A percentile compares a stretch with the other conserved stretches of the same genome.
phyloP scores from a whole-genome alignment of 805 yeast species.

The Kluyveromyces aestuarii region DNA sequence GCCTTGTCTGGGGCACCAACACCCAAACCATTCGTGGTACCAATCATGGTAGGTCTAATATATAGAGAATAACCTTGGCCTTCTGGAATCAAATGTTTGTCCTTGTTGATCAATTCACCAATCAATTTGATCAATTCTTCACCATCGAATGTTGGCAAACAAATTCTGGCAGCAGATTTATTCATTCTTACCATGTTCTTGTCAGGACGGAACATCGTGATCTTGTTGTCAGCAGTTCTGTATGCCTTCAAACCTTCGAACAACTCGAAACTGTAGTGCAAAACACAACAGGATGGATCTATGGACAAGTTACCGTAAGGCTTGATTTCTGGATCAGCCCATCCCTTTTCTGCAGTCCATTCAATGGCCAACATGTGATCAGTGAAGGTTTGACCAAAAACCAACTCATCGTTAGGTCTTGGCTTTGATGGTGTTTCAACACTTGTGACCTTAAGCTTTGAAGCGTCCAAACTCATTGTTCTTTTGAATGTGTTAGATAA shows the following conservation, averaged over 20 bases:
- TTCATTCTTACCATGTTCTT: constrained; percentile 90
- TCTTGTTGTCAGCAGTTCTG: constrained; percentile 47
- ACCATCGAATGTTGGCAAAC: constrained; percentile 77
- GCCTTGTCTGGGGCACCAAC: constrained; percentile 79
- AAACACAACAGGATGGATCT: constrained; percentile 85
- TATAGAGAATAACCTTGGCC: constrained; percentile 87
- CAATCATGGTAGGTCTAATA: constrained; percentile 91
- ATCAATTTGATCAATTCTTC: constrained; percentile 70
- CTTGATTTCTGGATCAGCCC: constrained; percentile 82
- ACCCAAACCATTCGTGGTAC: constrained; percentile 84
- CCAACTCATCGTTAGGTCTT: constrained; percentile 52
- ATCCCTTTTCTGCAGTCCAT: constrained; percentile 71
- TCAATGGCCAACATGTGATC: constrained; percentile 82
- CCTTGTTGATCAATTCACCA: constrained; percentile 66
- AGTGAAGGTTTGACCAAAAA: constrained; percentile 71
- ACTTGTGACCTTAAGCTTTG: constrained; percentile 41
- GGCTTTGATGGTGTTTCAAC: constrained; percentile 43
- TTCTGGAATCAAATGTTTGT: constrained; percentile 70
- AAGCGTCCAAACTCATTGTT: constrained; percentile 36
- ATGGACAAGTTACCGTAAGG: constrained; percentile 71
- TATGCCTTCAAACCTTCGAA: constrained; percentile 97
- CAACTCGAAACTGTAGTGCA: constrained; percentile 91
- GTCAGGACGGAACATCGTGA: constrained; percentile 85
- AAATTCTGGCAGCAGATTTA: constrained; percentile 78
- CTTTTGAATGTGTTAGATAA: constrained; percentile 3